Base-by-base conservation (phyloP, 1,284 basidiomycete genomes). In the Exsudoporus floridanus region DNA sequence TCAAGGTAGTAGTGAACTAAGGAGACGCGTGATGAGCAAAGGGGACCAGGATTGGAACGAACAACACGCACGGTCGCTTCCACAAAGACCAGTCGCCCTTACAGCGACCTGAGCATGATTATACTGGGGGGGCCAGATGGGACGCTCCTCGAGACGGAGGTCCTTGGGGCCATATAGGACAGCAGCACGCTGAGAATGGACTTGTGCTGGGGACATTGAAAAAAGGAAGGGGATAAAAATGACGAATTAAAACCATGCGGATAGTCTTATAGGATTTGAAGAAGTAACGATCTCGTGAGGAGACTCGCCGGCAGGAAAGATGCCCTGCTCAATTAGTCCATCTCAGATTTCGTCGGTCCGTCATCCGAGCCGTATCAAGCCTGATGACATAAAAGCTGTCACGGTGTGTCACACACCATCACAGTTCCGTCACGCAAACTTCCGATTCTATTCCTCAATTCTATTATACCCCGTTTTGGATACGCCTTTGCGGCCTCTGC, bases 1-100 rank as follows among this genome's bases (percentile, higher is more conserved):
- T 94, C 88, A 25, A 78, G 70, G 73, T 90, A 96, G 75, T 96
- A 96, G 73, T 97, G 93, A 16, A 94, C 88, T 94, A 67, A 18
- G 40, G 47, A 48, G 25, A 27, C 33, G 44, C 43, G 54, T 49
- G 30, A 41, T 64, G 39, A 60, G 54, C 14, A 43, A 50, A n/a
- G 13, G 40, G 28, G 9, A 25, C n/a, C 38, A 49, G 54, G 33
- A 48, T 37, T 34, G 38, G 46, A 38, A 41, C 44, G 43, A 27
- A 51, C 30, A 34, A 40, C n/a, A 75, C 88, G 67, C 65, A 94
- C 91, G 72, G 72, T 96, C 94, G 53, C 86, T 90, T 47, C 94
- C 95, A 66, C 95, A 98, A 47, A 98, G 82, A 47, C 94, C 95
- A 12, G 94, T 98, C 37, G 90, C 79, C 47, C 81, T 78, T 59